A percentile compares a stretch with the other conserved stretches of the same genome.
Conservation (phyloP, 176 grass and related monocot species). For the Areca catechu region DNA sequence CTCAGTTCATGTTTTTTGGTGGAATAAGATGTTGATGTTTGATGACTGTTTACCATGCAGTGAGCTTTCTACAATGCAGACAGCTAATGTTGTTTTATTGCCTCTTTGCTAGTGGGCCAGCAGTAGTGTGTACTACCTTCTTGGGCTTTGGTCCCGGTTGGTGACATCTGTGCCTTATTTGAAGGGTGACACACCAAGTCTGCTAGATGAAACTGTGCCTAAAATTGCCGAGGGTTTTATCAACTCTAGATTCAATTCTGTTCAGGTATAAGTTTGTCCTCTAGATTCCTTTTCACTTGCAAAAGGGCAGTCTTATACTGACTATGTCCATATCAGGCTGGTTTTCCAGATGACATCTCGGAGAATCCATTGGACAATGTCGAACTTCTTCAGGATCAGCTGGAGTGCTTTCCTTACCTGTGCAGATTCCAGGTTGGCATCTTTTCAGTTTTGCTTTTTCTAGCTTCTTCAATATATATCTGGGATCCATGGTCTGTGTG, state of each 20-base stretch:
- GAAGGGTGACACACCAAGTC: constrained; percentile 86
- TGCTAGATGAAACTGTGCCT: constrained; percentile 94
- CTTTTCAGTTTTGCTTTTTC: constrained; percentile 14
- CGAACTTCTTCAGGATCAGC: constrained; percentile 93
- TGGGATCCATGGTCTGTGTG: too few relatives aligned
- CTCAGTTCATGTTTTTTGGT: not conserved
- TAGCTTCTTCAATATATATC: not conserved
- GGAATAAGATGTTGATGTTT: too few relatives aligned
- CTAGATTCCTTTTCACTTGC: not conserved
- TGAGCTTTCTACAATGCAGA: too few relatives aligned
- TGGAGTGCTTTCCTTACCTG: constrained; percentile 96
- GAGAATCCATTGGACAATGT: constrained; percentile 92
- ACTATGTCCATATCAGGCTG: constrained; percentile 39
- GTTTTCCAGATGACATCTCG: constrained; percentile 51
- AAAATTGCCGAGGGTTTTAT: constrained; percentile 98
- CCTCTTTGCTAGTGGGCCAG: constrained; percentile 77
- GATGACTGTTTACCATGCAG: too few relatives aligned
- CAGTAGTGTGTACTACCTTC: constrained; percentile 92
- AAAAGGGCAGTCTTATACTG: not conserved
- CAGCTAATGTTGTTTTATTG: not conserved
- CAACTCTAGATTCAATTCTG: constrained; percentile 90
- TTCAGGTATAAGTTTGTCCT: constrained; percentile 57
- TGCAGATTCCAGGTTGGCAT: constrained; percentile 89
- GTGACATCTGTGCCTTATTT: constrained; percentile 98
- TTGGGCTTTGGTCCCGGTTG: constrained; percentile 93